Evolutionary conservation across 163 green algal species (phyloP).

Genomic region (Prototheca wickerhamii): DNA sequence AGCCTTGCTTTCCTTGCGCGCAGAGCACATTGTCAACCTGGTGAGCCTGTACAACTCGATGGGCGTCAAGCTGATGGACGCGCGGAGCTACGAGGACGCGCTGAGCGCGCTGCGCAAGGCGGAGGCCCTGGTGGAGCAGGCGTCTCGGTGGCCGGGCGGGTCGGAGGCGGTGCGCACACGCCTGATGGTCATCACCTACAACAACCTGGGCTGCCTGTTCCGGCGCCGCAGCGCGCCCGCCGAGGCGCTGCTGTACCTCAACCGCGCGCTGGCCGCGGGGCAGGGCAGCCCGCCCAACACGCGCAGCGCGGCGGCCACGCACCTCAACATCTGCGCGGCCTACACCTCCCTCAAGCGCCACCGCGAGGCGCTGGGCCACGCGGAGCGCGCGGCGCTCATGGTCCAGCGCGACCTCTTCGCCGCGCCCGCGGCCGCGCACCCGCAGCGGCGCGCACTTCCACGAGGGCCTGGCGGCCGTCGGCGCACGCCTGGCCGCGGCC

Average conservation of each 20-base stretch:
- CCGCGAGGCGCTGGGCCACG: conserved; percentile 24
- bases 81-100: conserved; percentile 21
- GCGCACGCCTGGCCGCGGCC: not conserved
- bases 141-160: not conserved
- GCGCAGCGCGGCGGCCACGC: conserved; percentile 18
- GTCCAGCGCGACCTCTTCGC: conserved; percentile 25
- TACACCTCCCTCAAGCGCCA: conserved; percentile 15
- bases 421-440: not conserved
- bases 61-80: conserved; percentile 29
- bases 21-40: not conserved
- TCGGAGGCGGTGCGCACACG: not conserved
- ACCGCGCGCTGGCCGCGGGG: conserved; percentile 23
- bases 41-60: conserved; percentile 35
- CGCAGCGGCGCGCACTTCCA: not conserved
- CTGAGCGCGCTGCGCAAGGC: conserved; percentile 27
- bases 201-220: conserved; percentile 35
- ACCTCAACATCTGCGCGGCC: conserved; percentile 32
- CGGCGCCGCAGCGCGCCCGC: conserved; percentile 16
- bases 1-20: no score
- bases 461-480: conserved; percentile 4
- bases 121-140: conserved; percentile 25
- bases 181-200: conserved; percentile 26
- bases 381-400: conserved; percentile 25
- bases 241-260: conserved; percentile 24
- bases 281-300: conserved; percentile 5